Conservation (phyloP, 106 monocot species). For the Dendrobium huoshanense region DNA sequence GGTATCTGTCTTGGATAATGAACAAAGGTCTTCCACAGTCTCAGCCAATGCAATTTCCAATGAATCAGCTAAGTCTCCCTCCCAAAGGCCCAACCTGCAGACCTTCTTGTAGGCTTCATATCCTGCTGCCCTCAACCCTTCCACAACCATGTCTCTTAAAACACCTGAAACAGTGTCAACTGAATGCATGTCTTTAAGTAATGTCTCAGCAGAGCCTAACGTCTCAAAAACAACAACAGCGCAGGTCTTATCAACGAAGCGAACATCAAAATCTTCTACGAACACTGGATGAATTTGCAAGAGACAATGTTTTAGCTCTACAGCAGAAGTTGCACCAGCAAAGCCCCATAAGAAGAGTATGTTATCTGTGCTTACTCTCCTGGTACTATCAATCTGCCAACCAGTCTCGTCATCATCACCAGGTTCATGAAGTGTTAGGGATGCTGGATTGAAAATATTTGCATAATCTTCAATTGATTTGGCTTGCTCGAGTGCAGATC, state of each 20-base stretch:
- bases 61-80: slow-evolving; percentile 59
- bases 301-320: slow-evolving; percentile 33
- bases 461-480: slow-evolving; percentile 25
- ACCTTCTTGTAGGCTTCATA: slow-evolving; percentile 65
- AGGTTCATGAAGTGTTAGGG: slow-evolving; percentile 19
- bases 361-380: slow-evolving; percentile 26
- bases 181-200: slow-evolving; percentile 41
- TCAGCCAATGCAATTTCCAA: slow-evolving; percentile 34
- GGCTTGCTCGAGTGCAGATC: not conserved
- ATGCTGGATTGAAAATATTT: slow-evolving; percentile 39
- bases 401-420: slow-evolving; percentile 2
- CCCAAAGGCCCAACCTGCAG: slow-evolving; percentile 55
- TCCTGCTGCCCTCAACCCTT: slow-evolving; percentile 56
- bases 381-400: slow-evolving; percentile 5
- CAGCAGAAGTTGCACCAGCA: slow-evolving; percentile 16
- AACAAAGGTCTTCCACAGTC: not conserved
- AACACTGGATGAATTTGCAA: slow-evolving; percentile 34
- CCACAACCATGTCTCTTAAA: slow-evolving; percentile 27
- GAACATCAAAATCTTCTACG: slow-evolving; percentile 60
- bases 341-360: slow-evolving; percentile 71
- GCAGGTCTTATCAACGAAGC: slow-evolving; percentile 44
- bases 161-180: slow-evolving; percentile 17
- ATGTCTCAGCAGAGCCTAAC: slow-evolving; percentile 20
- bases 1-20: slow-evolving; percentile 7
- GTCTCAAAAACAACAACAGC: slow-evolving; percentile 42